Evolutionary conservation across 495 filamentous ascomycete genomes (phyloP), one percentile per base, ranked within the genome.

Genomic region (Tetracladium marchalianum): DNA sequence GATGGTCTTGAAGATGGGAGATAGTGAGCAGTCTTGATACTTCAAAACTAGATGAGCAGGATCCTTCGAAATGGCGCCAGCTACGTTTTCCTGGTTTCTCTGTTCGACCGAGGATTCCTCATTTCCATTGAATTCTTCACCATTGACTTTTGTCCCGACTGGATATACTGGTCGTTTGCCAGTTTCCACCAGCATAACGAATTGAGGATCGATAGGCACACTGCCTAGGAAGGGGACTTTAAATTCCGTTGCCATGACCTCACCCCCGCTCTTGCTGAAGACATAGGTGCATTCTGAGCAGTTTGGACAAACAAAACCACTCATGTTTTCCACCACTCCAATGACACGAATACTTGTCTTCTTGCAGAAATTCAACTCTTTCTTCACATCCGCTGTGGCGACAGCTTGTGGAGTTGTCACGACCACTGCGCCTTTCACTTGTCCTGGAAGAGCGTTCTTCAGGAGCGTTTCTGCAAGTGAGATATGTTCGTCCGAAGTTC

Each of bases 301-400:
- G 59, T 89, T 87, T 31, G 90, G 90, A 65, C 92, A 98, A 44
- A 95, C 84, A 65, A 90, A 98, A 1, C 92, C 92, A 19, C 83
- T 82, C 93, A 98, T 97, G 64, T 98, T 98, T 69, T 98, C 92
- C 33, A 98, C 72, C 2, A 98, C 89, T 0, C 92, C 92, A 31
- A 96, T 69, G 15, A 94, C 78, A 11, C 76, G 67, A 35, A 98
- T 79, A 15, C 79, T 78, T 6, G 85, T 89, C 69, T 96, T 96
- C 18, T 67, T 69, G 62, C 92, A 98, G 58, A 98, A 97, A 59
- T 95, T 96, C 37, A 97, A 75, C 60, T 97, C 93, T 64, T 97
- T 98, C 57, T 84, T 78, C 35, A 98, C 92, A 62, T 98, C 92
- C 3, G 84, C 84, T 9, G 88, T 94, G 19, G 87, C 82, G 27